Conservation (phyloP, 768 basidiomycete genomes). For the Mrakia blollopis region DNA sequence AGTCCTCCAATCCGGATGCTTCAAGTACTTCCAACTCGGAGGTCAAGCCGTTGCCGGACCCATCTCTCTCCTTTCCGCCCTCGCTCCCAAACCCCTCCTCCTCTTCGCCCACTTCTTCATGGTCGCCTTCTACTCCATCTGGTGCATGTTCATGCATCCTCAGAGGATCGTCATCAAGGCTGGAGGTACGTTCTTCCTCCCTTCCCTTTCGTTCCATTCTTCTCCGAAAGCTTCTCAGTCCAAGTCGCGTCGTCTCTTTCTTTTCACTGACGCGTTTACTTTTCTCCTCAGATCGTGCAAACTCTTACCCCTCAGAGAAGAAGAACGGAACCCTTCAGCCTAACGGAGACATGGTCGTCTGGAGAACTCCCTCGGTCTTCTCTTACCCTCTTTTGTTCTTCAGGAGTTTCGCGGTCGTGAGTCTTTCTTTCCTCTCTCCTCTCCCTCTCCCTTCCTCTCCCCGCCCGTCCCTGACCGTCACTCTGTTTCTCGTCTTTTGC, state of each 20-base stretch:
- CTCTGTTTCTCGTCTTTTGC: slow-evolving; percentile 22
- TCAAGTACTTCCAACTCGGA: slow-evolving; percentile 93
- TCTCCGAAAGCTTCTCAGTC: slow-evolving; percentile 17
- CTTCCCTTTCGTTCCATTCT: not conserved
- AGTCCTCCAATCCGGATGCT: slow-evolving; percentile 64
- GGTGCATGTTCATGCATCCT: slow-evolving; percentile 69
- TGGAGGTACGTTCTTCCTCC: slow-evolving; percentile 19
- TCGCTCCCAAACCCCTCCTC: slow-evolving; percentile 70
- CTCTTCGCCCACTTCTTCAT: slow-evolving; percentile 89
- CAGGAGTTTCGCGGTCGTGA: slow-evolving; percentile 64
- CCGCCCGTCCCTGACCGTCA: not conserved
- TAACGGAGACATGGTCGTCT: slow-evolving; percentile 20
- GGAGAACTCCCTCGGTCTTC: slow-evolving; percentile 49
- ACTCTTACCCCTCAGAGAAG: slow-evolving; percentile 16
- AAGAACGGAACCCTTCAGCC: slow-evolving; percentile 15
- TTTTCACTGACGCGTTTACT: not conserved
- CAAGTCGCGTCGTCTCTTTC: too few relatives aligned
- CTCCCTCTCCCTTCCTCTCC: not conserved
- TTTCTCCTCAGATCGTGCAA: not conserved
- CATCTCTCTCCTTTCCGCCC: slow-evolving; percentile 78
- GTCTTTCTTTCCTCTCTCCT: slow-evolving; percentile 42
- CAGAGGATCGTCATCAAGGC: slow-evolving; percentile 36
- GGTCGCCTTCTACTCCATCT: slow-evolving; percentile 93
- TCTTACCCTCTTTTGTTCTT: slow-evolving; percentile 66
- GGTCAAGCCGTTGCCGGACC: slow-evolving; percentile 84